Conservation (phyloP, 371 early-diverging fungal genomes). For the Mortierella sp. region DNA sequence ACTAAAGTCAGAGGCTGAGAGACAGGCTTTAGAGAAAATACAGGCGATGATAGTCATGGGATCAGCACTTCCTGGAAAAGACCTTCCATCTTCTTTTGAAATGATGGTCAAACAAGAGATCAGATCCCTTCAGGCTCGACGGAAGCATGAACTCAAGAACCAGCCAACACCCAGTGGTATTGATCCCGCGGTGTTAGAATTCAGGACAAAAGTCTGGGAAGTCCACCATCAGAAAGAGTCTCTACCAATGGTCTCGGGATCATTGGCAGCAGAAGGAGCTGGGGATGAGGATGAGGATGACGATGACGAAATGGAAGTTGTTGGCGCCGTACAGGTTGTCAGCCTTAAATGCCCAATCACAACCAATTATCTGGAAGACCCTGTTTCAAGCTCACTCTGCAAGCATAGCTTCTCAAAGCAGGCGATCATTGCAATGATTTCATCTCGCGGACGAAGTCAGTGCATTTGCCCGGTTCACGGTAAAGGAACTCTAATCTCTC, state of each 20-base stretch:
- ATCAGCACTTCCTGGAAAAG: constrained; percentile 5
- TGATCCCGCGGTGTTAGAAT: constrained; percentile 22
- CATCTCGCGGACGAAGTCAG: constrained; percentile 11
- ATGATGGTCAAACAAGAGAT: constrained; percentile 18
- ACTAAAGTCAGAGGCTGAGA: constrained; percentile 22
- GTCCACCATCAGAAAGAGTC: constrained; percentile 29
- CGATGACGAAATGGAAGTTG: constrained; percentile 45
- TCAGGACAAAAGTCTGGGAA: constrained; percentile 47
- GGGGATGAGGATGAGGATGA: constrained; percentile 34
- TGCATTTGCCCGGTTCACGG: constrained; percentile 44
- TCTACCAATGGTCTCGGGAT: constrained; percentile 18
- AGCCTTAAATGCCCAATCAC: constrained; percentile 45
- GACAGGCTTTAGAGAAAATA: constrained; percentile 28
- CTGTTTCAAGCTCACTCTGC: constrained; percentile 42
- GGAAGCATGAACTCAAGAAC: constrained; percentile 22
- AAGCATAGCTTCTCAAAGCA: constrained; percentile 47
- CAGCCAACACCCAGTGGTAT: constrained; percentile 18
- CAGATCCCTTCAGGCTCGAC: constrained; percentile 22
- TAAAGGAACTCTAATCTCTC: constrained; percentile 1
- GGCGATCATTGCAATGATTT: constrained; percentile 28
- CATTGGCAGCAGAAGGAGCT: background rate
- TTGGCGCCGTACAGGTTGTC: constrained; percentile 15
- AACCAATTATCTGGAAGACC: constrained; percentile 43
- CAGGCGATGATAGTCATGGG: constrained; percentile 13
- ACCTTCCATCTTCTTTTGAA: constrained; percentile 19